Conservation (phyloP, 306 rosid species). For the Lathyrus sativus region DNA sequence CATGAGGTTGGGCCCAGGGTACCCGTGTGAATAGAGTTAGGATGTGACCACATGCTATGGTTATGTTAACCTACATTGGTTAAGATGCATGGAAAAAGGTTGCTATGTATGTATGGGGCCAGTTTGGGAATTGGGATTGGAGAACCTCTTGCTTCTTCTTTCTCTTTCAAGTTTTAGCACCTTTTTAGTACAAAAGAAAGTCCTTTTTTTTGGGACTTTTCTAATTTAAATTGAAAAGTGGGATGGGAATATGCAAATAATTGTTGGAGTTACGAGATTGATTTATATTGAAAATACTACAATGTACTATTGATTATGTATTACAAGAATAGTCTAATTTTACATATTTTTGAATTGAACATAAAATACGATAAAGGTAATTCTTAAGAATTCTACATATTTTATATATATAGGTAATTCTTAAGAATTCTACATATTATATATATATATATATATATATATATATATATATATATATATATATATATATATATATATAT, state of each 20-base stretch:
- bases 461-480: too few species aligned
- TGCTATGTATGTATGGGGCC: neutral
- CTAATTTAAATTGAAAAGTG: neutral
- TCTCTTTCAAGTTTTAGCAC: constrained; percentile 2
- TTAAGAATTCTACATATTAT: too few species aligned
- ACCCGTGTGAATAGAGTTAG: constrained; percentile 13
- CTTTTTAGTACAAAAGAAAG: neutral
- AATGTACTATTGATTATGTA: too few species aligned
- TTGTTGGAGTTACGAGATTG: too few species aligned
- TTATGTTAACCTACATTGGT: constrained; percentile 12
- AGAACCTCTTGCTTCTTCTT: constrained; percentile 12
- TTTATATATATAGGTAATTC: too few species aligned
- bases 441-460: too few species aligned
- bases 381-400: too few species aligned
- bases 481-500: too few species aligned
- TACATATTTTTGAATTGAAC: too few species aligned
- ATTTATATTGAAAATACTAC: too few species aligned
- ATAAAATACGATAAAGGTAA: too few species aligned
- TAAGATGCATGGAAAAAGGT: constrained; percentile 14
- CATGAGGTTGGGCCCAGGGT: constrained; percentile 11
- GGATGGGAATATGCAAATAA: neutral
- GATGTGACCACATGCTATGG: neutral
- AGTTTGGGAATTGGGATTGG: neutral
- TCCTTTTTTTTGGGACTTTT: neutral
- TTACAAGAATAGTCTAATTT: too few species aligned